phyloP scores from a whole-genome alignment of 2,329 filamentous ascomycete species.

The Fusarium sp. region DNA sequence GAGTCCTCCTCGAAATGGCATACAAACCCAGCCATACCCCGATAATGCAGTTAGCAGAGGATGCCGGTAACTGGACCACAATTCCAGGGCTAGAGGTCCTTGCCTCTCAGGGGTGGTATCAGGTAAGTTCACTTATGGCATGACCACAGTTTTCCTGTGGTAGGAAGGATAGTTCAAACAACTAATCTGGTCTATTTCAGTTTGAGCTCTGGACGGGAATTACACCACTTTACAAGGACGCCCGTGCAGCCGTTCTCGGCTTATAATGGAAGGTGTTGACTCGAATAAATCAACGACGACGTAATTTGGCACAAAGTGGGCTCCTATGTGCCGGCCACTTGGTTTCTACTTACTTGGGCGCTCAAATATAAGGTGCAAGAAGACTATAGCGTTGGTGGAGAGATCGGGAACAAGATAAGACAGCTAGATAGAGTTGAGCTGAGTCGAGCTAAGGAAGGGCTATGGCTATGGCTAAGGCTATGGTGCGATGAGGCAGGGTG shows the following conservation, averaged over 20 bases:
- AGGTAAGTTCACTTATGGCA: conserved; percentile 61
- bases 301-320: neutral
- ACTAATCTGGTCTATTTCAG: conserved; percentile 49
- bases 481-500: neutral
- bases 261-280: neutral
- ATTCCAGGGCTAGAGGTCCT: conserved; percentile 90
- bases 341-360: neutral
- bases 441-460: neutral
- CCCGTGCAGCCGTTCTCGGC: conserved; percentile 66
- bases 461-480: neutral
- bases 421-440: neutral
- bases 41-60: conserved; percentile 82
- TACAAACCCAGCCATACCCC: conserved; percentile 88
- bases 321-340: neutral
- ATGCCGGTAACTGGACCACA: conserved; percentile 76
- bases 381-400: conserved; percentile 18
- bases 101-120: conserved; percentile 87
- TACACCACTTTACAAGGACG: conserved; percentile 73
- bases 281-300: neutral
- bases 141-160: neutral
- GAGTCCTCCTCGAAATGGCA: conserved; percentile 90
- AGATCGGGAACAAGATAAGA: neutral
- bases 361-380: neutral
- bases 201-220: conserved; percentile 89
- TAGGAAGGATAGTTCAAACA: neutral